phyloP scores from a whole-genome alignment of 495 filamentous ascomycete genomes.

The Hypoxylon subgilvum region DNA sequence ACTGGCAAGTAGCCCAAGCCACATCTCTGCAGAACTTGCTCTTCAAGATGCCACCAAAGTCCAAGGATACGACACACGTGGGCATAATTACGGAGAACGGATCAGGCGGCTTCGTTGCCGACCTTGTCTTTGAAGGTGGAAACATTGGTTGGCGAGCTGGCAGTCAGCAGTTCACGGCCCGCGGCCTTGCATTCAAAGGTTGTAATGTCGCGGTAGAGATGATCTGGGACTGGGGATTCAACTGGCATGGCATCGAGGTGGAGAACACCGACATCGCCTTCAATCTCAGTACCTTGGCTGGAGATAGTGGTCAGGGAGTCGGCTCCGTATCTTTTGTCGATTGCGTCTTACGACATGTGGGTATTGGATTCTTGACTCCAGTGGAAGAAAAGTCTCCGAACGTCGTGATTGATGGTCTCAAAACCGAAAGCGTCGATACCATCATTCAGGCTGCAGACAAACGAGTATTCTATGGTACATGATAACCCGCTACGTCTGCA shows the following conservation, averaged over 20 bases:
- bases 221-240: conserved; percentile 51
- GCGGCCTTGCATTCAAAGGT: conserved; percentile 9
- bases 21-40: conserved; percentile 50
- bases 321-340: conserved; percentile 74
- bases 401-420: conserved; percentile 37
- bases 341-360: conserved; percentile 62
- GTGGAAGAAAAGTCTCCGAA: background rate
- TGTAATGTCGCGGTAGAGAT: conserved; percentile 53
- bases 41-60: conserved; percentile 41
- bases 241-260: conserved; percentile 31
- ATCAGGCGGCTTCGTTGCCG: conserved; percentile 41
- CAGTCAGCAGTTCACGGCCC: conserved; percentile 37
- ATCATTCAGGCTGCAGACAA: conserved; percentile 59
- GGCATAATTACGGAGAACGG: conserved; percentile 57
- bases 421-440: conserved; percentile 50
- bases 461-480: conserved; percentile 63
- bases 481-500: no score
- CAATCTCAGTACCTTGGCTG: conserved; percentile 47
- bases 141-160: conserved; percentile 18
- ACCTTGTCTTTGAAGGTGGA: conserved; percentile 32
- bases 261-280: conserved; percentile 25
- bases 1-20: conserved; percentile 55
- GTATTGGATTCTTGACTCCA: conserved; percentile 66
- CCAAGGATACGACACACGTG: background rate
- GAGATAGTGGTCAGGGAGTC: conserved; percentile 59